Base-by-base conservation (phyloP, 352 stramenopile genomes). In the Phytophthora ramorum region DNA sequence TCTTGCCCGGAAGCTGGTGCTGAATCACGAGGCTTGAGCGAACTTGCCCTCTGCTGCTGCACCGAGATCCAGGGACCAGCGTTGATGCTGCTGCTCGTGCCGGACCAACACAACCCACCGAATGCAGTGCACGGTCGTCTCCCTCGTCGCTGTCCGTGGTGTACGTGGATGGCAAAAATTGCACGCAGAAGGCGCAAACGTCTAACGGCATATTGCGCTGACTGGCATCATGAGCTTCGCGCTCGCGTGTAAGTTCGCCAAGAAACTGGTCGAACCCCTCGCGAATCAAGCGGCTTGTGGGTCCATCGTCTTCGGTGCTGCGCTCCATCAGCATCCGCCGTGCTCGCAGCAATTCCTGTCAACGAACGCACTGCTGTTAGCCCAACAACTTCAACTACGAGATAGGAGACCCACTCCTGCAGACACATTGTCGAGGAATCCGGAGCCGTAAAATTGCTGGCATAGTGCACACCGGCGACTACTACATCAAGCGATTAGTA, bases 11-110 rank as follows among this genome's bases (percentile, higher is more conserved):
- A 8, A 83, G 58, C 16, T 85, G 74, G 49, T 90, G 81, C 55
- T 90, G 81, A 41, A 90, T 90, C 10, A 90, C 75, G 30, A 90
- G 68, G 41, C 78, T 87, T 17, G 76, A 86, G 3, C 47, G 60
- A 20, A 37, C 60, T 30, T 64, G 55, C 9, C n/a, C 28, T 35
- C 37, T 46, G 24, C 12, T 49, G 34, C 20, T 28, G 19, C 66
- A 54, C 40, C 46, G 44, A 60, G 30, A 22, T 45, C 2, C 38
- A 20, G 38, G 38, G 38, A 45, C 38, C 7, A 45, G n/a, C 4
- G 38, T 17, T 45, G 37, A 7, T 49, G 56, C 24, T 13, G 53
- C 7, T 43, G 63, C 7, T 64, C 50, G 53, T 38, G 54, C 40
- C 7, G 44, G 24, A 35, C n/a, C 14, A 22, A 34, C 37, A 22